Conservation (phyloP, 2,329 filamentous ascomycete genomes). For the Metarhizium humberi region DNA sequence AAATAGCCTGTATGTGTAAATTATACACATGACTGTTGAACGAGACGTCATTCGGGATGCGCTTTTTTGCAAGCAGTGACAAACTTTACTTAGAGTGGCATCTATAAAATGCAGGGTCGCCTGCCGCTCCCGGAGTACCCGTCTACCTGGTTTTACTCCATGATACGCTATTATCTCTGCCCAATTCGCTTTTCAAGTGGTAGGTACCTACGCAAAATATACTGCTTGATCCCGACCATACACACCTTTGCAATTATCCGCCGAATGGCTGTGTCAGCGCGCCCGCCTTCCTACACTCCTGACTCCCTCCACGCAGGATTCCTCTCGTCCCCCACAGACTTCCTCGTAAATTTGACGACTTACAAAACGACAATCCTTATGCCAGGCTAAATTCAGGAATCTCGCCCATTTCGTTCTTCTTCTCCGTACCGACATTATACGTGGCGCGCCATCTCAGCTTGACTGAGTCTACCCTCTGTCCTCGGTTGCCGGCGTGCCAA, state of each 20-base stretch:
- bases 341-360: background rate
- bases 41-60: background rate
- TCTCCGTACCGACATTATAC: conserved; percentile 60
- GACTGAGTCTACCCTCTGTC: conserved; percentile 62
- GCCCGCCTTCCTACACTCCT: background rate
- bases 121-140: background rate
- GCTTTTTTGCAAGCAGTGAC: no score
- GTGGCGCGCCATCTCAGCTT: conserved; percentile 85
- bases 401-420: conserved; percentile 74
- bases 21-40: background rate
- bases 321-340: background rate
- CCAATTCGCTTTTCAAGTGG: background rate
- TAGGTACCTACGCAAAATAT: background rate
- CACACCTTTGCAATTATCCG: background rate
- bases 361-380: conserved; percentile 23
- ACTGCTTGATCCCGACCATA: background rate
- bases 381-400: conserved; percentile 70
- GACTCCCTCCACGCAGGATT: background rate
- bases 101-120: background rate
- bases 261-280: background rate
- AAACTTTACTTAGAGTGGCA: background rate
- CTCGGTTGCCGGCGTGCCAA: conserved; percentile 59
- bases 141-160: background rate
- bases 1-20: background rate
- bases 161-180: background rate